Conservation (phyloP, 345 rosid genomes). For the Xanthoceras sorbifolium region DNA sequence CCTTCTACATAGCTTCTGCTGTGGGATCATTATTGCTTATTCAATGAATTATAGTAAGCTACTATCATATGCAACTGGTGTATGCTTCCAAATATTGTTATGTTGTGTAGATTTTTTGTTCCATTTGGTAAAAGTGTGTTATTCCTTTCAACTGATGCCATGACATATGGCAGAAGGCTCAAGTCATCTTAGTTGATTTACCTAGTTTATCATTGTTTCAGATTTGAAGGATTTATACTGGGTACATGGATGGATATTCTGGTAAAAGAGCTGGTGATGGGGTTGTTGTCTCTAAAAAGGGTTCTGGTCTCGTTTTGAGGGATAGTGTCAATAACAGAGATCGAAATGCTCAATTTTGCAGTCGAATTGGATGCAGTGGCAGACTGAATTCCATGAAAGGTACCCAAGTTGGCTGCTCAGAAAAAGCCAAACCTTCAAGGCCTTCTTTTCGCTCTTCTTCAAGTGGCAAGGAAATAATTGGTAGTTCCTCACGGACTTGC, state of each 20-base stretch:
- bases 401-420: slow-evolving; percentile 45
- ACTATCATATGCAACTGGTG: background rate
- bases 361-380: slow-evolving; percentile 65
- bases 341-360: slow-evolving; percentile 58
- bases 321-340: slow-evolving; percentile 59
- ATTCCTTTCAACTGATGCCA: background rate
- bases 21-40: background rate
- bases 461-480: slow-evolving; percentile 64
- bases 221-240: slow-evolving; percentile 29
- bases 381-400: slow-evolving; percentile 55
- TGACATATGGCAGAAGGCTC: background rate
- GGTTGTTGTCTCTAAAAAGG: slow-evolving; percentile 49
- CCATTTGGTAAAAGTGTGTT: background rate
- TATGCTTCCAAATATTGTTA: background rate
- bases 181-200: background rate
- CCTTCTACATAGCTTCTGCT: background rate
- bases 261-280: slow-evolving; percentile 60
- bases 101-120: background rate
- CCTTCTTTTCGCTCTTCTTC: slow-evolving; percentile 48
- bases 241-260: slow-evolving; percentile 73
- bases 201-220: slow-evolving; percentile 25
- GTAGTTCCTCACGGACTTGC: slow-evolving; percentile 64
- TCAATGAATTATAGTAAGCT: background rate
- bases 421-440: slow-evolving; percentile 57
- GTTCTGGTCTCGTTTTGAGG: slow-evolving; percentile 55